Conservation (phyloP, 768 basidiomycete genomes). For the Pilatotrama ljubarskyi region DNA sequence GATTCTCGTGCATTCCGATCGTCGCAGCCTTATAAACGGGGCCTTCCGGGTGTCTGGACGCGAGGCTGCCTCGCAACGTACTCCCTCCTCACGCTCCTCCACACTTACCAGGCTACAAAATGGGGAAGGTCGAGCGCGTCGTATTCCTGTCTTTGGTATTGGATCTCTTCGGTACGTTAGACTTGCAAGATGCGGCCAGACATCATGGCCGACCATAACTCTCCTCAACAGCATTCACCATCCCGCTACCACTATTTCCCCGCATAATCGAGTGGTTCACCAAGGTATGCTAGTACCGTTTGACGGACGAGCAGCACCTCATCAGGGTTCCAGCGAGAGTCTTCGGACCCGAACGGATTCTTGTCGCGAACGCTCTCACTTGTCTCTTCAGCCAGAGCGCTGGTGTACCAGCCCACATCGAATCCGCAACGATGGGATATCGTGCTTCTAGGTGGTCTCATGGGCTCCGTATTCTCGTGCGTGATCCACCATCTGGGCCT, state of each 20-base stretch:
- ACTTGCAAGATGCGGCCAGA: not conserved
- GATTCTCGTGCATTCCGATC: not conserved
- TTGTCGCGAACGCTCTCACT: slow-evolving; percentile 67
- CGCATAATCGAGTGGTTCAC: slow-evolving; percentile 95
- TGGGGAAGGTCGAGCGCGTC: slow-evolving; percentile 72
- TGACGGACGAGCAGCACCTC: not conserved
- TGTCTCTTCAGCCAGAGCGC: slow-evolving; percentile 64
- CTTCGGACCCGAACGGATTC: slow-evolving; percentile 67
- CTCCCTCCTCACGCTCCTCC: not conserved
- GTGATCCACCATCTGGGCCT: slow-evolving; percentile 41
- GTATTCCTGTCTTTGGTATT: slow-evolving; percentile 91
- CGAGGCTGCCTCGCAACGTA: slow-evolving; percentile 2
- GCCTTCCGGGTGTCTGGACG: not conserved
- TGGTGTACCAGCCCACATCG: slow-evolving; percentile 58
- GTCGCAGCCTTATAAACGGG: slow-evolving; percentile 16
- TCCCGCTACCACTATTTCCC: slow-evolving; percentile 96
- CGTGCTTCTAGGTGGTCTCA: slow-evolving; percentile 88
- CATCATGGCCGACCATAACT: slow-evolving; percentile 8
- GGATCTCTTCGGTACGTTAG: slow-evolving; percentile 72
- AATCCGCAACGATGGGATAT: slow-evolving; percentile 89
- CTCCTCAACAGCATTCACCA: slow-evolving; percentile 73
- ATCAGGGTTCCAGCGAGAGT: slow-evolving; percentile 57
- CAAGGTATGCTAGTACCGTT: slow-evolving; percentile 43
- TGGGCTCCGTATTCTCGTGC: slow-evolving; percentile 93
- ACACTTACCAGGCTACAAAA: slow-evolving; percentile 26